Base-by-base conservation (phyloP, 2,329 filamentous ascomycete genomes). In the Nigrograna mackinnonii region DNA sequence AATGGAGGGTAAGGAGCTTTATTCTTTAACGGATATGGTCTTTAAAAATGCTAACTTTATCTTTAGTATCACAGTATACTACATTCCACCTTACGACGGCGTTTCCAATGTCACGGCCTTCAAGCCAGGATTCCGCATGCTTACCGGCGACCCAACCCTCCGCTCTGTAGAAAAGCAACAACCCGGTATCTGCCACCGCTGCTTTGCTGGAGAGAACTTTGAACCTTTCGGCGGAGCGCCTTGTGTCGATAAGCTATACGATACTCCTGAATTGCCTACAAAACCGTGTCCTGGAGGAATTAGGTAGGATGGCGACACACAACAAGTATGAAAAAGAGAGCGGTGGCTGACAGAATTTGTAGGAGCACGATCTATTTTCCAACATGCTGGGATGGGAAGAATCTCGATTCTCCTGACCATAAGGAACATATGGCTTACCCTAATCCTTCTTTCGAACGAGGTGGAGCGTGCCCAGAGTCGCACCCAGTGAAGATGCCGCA, bases 251-350 rank as follows among this genome's bases (percentile, higher is more conserved):
- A 45, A 51, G 2, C 55, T 38, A 41, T 46, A 50, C 22, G 51
- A 58, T 47, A 47, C 44, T 22, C 47, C 53, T 21, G 47, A 40
- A 17, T 49, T 62, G 30, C 59, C 59, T 4, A 44, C 39, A 3
- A 44, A 49, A n/a, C 41, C 58, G 5, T 63, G 58, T 39, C 47
- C 41, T 5, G 59, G 58, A 28, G 59, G 59, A 13, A 63, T 63
- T 17, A 49, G 58, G 6, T 59, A 95, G 82, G 63, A 77, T 96
- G 24, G 91, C 96, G 61, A 78, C 78, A 41, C 84, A 92, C 70
- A 79, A 95, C 58, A 92, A 92, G 44, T 85, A 89, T 40, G 82
- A 85, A 39, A 77, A 80, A 44, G 84, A 89, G 57, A 71, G 2
- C 22, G 34, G 16, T 3, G 20, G 21, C 7, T 9, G 21, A 17